Base-by-base conservation (phyloP, 2,329 filamentous ascomycete genomes). In the Neonectria sp. region DNA sequence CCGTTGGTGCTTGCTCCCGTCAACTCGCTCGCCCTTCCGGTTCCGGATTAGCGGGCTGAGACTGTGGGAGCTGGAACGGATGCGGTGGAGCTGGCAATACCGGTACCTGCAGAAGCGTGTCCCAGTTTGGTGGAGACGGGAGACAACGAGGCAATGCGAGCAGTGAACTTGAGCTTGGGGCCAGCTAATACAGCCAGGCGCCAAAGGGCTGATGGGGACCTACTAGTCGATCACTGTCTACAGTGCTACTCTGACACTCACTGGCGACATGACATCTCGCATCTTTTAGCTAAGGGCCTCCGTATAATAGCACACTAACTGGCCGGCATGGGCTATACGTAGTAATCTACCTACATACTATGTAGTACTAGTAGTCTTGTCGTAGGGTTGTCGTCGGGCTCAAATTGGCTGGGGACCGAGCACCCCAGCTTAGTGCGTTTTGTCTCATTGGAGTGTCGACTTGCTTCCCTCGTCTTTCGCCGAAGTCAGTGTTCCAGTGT, bases 341-440 rank as follows among this genome's bases (percentile, higher is more conserved):
- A 56, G 15, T 21, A 21, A 21, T 21, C 21, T 21, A 21, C 21
- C 21, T 21, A 21, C 21, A 21, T 21, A 21, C 21, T 21, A 21
- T 21, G 21, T 21, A 21, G 21, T 21, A 21, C 21, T 21, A 13
- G 12, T 17, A 29, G 46, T 29, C 27, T 33, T 52, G 48, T 31
- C 29, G 59, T 57, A 57, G 68, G 71, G 70, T 33, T 52, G 48
- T 31, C 29, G 59, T 57, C 60, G 68, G 70, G 68, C 70, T 65
- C 68, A 68, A 68, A 71, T 74, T 71, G 66, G 62, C 62, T 33
- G 66, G 71, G 64, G 65, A 63, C 57, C 48, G 65, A 63, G 52
- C 40, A 51, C 60, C 70, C 61, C 61, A 63, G 72, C 62, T 61
- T 73, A 68, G 55, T 63, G 63, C 56, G 60, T 62, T 64, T 68